phyloP scores from a whole-genome alignment of 371 early-diverging fungal species.

The Rhizomucor miehei region DNA sequence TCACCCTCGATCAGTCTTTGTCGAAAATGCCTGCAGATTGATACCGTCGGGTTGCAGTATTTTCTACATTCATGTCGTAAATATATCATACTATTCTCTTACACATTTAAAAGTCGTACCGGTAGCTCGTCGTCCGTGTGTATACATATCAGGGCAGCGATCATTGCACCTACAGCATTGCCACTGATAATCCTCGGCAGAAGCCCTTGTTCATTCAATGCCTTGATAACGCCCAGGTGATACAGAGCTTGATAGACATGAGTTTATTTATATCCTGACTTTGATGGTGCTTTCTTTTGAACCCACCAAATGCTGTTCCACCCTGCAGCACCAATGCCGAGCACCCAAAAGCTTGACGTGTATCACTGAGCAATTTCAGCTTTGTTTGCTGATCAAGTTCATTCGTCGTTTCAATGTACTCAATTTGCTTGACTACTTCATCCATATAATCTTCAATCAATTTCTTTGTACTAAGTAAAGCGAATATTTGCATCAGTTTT shows the following conservation, averaged over 20 bases:
- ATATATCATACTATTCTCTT: background rate
- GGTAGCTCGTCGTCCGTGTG: slow-evolving; percentile 70
- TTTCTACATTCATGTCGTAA: slow-evolving; percentile 36
- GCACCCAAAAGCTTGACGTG: slow-evolving; percentile 64
- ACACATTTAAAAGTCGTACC: slow-evolving; percentile 20
- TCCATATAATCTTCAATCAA: slow-evolving; percentile 71
- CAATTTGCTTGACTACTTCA: slow-evolving; percentile 60
- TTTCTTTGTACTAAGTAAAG: slow-evolving; percentile 53
- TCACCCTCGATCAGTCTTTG: slow-evolving; percentile 37
- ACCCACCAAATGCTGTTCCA: slow-evolving; percentile 63
- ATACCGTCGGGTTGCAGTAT: slow-evolving; percentile 63
- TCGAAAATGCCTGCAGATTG: slow-evolving; percentile 61
- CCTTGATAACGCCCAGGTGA: slow-evolving; percentile 76
- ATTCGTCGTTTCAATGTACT: slow-evolving; percentile 50
- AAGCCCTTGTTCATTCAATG: slow-evolving; percentile 60
- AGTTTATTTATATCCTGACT: background rate
- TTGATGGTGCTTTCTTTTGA: background rate
- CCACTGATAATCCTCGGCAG: slow-evolving; percentile 75
- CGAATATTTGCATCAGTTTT: background rate
- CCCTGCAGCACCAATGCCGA: slow-evolving; percentile 73
- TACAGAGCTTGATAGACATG: slow-evolving; percentile 45
- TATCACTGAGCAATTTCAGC: slow-evolving; percentile 68
- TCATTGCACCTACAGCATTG: slow-evolving; percentile 67
- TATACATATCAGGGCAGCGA: slow-evolving; percentile 71
- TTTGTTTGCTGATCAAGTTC: slow-evolving; percentile 54